A percentile compares a stretch with the other conserved stretches of the same genome.
These are phyloP conservation scores for Chalaropsis ovoidea DNA, from an alignment of 2,329 filamentous ascomycete genomes.

Conservation along the genomic window DNA sequence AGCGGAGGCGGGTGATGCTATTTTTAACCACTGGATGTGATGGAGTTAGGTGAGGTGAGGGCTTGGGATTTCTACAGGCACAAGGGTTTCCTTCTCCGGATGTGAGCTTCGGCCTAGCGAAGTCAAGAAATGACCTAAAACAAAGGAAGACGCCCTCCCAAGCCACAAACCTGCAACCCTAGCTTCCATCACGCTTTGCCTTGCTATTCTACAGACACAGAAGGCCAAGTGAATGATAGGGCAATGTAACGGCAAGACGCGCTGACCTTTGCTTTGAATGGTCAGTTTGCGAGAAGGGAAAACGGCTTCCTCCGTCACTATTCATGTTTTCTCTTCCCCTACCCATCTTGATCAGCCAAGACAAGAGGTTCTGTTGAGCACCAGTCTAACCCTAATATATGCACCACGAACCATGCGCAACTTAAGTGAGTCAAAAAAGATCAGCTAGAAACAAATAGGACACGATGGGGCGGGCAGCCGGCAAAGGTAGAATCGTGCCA, in stretches of 20 bases:
- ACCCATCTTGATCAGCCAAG: too few relatives aligned
- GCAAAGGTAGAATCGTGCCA: not conserved
- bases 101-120: not conserved
- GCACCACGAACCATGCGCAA: too few relatives aligned
- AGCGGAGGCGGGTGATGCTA: not conserved
- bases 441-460: not conserved
- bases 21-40: not conserved
- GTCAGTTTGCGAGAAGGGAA: too few relatives aligned
- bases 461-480: not conserved
- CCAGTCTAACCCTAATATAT: too few relatives aligned
- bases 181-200: not conserved
- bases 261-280: too few relatives aligned
- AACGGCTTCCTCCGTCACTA: too few relatives aligned
- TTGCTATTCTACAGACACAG: not conserved
- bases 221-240: too few relatives aligned
- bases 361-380: too few relatives aligned
- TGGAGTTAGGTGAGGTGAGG: not conserved
- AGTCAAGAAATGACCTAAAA: not conserved
- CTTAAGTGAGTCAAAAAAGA: too few relatives aligned
- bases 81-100: not conserved
- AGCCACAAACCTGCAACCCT: not conserved
- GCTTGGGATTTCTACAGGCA: not conserved
- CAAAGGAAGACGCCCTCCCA: not conserved
- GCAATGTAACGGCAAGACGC: too few relatives aligned
- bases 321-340: too few relatives aligned